Percentiles rank a stretch among this genome's conserved stretches.
phyloP scores from a whole-genome alignment of 768 basidiomycete species.

The Serendipita sp. region DNA sequence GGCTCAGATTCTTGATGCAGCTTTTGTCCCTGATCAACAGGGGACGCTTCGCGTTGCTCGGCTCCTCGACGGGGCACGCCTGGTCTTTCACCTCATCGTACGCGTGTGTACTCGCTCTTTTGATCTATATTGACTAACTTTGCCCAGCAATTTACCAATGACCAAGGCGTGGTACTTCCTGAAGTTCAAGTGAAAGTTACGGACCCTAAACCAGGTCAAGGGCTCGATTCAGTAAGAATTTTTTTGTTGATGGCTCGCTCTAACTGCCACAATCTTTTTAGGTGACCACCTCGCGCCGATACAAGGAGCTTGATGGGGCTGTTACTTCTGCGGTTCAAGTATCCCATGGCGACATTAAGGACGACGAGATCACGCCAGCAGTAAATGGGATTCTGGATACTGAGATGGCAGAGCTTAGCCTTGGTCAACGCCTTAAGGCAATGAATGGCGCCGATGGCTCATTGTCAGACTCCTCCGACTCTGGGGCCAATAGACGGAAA shows the following conservation, averaged over 20 bases:
- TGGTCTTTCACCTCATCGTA: conserved; percentile 43
- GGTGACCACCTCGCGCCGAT: conserved; percentile 35
- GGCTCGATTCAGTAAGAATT: conserved; percentile 7
- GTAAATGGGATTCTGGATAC: conserved; percentile 56
- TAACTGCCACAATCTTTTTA: conserved; percentile 14
- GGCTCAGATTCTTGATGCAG: conserved; percentile 28
- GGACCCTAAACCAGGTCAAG: conserved; percentile 13
- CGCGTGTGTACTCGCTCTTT: not conserved
- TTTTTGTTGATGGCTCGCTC: not conserved
- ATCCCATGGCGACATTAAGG: conserved; percentile 27
- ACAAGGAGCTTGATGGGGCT: conserved; percentile 46
- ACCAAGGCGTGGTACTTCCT: conserved; percentile 34
- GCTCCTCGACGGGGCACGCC: conserved; percentile 37
- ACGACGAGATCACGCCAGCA: conserved; percentile 19
- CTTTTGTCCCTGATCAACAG: conserved; percentile 26
- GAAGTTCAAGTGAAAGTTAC: conserved; percentile 19
- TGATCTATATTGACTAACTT: conserved; percentile 3
- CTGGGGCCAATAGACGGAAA: not conserved
- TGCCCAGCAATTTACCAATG: conserved; percentile 37
- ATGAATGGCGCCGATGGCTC: conserved; percentile 29
- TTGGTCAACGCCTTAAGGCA: conserved; percentile 78
- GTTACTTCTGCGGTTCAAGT: conserved; percentile 25
- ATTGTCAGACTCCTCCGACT: not conserved
- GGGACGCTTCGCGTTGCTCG: conserved; percentile 36
- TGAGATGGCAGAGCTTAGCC: conserved; percentile 75